These are phyloP conservation scores for Mycena sanguinolenta DNA, from an alignment of 768 basidiomycete genomes.

Conservation along the genomic window DNA sequence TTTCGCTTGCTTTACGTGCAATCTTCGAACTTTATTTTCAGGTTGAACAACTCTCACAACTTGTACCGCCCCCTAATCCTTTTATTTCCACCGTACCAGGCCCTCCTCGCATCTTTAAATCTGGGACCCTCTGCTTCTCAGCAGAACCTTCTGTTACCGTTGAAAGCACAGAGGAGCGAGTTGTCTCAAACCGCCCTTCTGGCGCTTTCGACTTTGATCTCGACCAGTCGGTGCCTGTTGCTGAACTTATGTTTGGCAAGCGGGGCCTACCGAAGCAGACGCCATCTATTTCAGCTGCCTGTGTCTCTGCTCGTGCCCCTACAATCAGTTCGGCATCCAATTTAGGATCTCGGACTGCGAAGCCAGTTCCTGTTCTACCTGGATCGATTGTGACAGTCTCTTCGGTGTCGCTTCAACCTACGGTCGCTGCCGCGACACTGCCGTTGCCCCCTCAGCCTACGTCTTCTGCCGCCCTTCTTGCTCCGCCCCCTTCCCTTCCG, in stretches of 20 bases:
- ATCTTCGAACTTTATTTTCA: conserved; percentile 4
- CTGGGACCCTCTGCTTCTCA: conserved; percentile 32
- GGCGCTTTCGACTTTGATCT: conserved; percentile 1
- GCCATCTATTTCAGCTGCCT: not conserved
- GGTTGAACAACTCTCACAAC: conserved; percentile 24
- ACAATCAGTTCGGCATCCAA: not conserved
- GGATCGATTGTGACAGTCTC: not conserved
- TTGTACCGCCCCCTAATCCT: not conserved
- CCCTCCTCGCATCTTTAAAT: conserved; percentile 33
- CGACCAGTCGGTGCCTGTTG: conserved; percentile 11
- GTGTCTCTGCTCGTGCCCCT: not conserved
- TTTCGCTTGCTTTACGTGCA: not conserved
- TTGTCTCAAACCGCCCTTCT: not conserved
- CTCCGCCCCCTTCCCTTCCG: not conserved
- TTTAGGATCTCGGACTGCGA: not conserved
- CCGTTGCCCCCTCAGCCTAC: not conserved
- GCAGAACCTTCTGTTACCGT: not conserved
- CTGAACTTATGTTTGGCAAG: conserved; percentile 29
- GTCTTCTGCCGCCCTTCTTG: not conserved
- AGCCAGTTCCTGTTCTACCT: not conserved
- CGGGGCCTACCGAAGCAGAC: conserved; percentile 19
- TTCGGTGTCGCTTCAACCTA: not conserved
- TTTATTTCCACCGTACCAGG: conserved; percentile 16
- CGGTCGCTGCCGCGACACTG: not conserved
- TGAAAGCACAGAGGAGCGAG: not conserved